Evolutionary conservation across 805 yeast species (phyloP), one percentile per base, ranked within the genome.

Genomic region (Ogataea wickerhamii): DNA sequence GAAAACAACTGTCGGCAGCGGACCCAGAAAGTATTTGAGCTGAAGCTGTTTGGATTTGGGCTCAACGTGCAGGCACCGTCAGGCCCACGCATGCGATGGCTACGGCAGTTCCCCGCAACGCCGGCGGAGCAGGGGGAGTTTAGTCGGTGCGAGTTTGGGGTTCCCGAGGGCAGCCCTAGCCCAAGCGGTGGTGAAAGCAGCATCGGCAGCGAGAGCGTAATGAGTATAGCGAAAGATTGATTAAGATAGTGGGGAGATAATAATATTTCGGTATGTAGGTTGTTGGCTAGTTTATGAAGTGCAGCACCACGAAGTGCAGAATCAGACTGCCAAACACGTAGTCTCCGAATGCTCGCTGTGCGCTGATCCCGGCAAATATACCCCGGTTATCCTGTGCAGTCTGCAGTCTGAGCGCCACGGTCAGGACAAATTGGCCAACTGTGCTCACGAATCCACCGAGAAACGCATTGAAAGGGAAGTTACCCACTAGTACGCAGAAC

Each of bases 41-140:
- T 88, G 54, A 85, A 80, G 58, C 71, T 89, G 32, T 93, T 86
- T 65, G 98, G 98, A 1, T 93, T 93, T 68, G 76, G 76, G 49
- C 71, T 93, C 20, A 77, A 83, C 52, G 91, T 86, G 56, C 56
- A 66, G 38, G 82, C 95, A 31, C 66, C 73, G 21, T 73, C 84
- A 33, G 98, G 98, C 0, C 89, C 94, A n/a, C 74, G 98, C 51
- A 93, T 93, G 98, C 75, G 74, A 53, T 93, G 98, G 98, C 70
- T 91, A 45, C 76, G 98, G 51, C 80, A 78, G 58, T 69, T 74
- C 47, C 98, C 98, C 3, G 65, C 66, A 30, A 72, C 78, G 3
- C 71, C 65, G 14, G 76, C 68, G 29, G 89, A 84, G 52, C 61
- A 74, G 49, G 71, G 66, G 36, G 94, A 86, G 53, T 78, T 68